Evolutionary conservation across 2,329 filamentous ascomycete species (phyloP), one percentile per base, ranked within the genome.

Genomic region (Grosmannia huntii): DNA sequence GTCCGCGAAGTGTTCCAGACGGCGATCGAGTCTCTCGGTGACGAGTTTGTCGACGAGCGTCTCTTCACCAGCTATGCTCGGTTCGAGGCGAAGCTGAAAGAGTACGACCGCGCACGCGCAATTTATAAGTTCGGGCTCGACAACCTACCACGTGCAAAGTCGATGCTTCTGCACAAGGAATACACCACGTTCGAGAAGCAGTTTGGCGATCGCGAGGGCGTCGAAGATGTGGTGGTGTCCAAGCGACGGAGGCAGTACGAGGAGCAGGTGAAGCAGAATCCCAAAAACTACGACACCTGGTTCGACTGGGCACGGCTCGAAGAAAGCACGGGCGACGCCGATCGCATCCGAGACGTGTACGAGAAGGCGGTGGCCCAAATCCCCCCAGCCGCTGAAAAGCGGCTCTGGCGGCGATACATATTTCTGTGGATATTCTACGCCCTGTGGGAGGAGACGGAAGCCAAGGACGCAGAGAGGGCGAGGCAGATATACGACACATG

Each of bases 111-210:
- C 9, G 87, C 92, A 4, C 79, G 94, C 61, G 91, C 92, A 36
- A 97, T 99, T 65, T 99, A 95, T 79, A 96, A 96, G 68, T 96
- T 95, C 68, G 92, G 92, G 27, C 76, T 99, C 7, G 94, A 99
- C 70, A 87, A 92, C 56, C 81, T 99, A 62, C 88, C 94, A 12
- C 83, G 94, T 25, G 95, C 90, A 14, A 90, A 87, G 70, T 94
- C 92, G 1, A 84, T 86, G 71, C 77, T 80, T 16, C 78, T 99
- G 10, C 92, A 99, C 74, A 95, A 95, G 69, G 85, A 90, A 16
- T 99, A 97, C 70, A 97, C 92, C 0, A 92, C 89, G 0, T 99
- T 99, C 65, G 94, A 99, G 73, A 99, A 99, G 75, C 94, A 99
- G 67, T 99, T 90, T 68, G 94, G 94, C 62, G 91, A 97, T 70